A percentile compares a stretch with the other conserved stretches of the same genome.
Conservation (phyloP, 768 basidiomycete species). For the Nidularia sp. region DNA sequence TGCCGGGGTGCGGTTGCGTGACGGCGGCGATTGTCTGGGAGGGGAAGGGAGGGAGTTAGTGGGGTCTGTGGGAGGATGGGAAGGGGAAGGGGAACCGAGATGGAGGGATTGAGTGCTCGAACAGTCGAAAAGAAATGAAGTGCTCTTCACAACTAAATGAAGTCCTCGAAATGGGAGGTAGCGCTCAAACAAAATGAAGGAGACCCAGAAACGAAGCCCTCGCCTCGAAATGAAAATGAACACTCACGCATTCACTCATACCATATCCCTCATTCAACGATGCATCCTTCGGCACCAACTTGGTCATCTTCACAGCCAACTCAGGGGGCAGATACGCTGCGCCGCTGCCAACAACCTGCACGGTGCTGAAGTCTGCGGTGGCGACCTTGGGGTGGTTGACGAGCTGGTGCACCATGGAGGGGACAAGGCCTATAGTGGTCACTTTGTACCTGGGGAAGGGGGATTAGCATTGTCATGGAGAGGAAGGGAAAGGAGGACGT, state of each 20-base stretch:
- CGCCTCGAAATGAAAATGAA: no score
- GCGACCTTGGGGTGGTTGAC: constrained; percentile 49
- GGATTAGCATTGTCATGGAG: neutral
- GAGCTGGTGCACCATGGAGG: constrained; percentile 63
- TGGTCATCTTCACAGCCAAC: constrained; percentile 37
- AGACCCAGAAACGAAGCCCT: no score
- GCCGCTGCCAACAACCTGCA: constrained; percentile 42
- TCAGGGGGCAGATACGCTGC: constrained; percentile 67
- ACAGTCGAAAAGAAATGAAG: no score
- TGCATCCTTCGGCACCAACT: constrained; percentile 27
- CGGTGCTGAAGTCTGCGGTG: constrained; percentile 48
- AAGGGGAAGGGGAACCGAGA: no score
- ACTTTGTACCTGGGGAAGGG: constrained; percentile 44
- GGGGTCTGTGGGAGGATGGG: neutral
- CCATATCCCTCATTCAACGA: constrained; percentile 57
- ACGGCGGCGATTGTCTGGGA: constrained; percentile 53
- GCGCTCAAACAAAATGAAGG: no score
- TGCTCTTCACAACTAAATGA: no score
- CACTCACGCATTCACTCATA: constrained; percentile 57
- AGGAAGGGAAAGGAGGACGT: neutral
- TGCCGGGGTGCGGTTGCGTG: constrained; percentile 37
- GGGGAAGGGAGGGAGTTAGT: neutral
- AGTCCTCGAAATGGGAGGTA: no score
- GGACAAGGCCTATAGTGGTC: constrained; percentile 47
- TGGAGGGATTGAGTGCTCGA: no score